Evolutionary conservation across 768 basidiomycete species (phyloP).

Genomic region (Boletus vermiculosoides): DNA sequence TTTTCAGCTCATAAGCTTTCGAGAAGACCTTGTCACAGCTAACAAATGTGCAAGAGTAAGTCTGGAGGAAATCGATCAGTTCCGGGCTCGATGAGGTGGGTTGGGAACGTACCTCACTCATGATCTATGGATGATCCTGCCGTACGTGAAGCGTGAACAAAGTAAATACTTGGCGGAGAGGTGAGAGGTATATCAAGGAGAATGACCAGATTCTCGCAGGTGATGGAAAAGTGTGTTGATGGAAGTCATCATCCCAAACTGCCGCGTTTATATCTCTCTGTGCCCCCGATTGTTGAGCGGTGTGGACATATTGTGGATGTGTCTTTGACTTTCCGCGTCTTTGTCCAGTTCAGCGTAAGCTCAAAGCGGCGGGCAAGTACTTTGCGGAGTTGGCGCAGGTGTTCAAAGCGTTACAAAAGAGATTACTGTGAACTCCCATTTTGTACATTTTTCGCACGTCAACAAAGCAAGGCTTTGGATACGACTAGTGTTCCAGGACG

Average conservation of each 20-base stretch:
- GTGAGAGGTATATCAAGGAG: neutral
- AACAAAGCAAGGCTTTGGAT: slow-evolving; percentile 1
- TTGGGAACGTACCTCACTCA: slow-evolving; percentile 7
- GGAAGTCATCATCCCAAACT: neutral
- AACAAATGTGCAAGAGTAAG: neutral
- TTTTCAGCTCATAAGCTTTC: slow-evolving; percentile 9
- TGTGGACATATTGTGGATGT: slow-evolving; percentile 5
- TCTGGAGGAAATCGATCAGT: neutral
- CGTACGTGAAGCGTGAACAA: neutral
- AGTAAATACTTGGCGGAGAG: neutral
- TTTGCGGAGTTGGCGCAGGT: neutral
- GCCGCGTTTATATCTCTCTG: slow-evolving; percentile 15
- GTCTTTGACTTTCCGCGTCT: neutral
- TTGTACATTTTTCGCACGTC: neutral
- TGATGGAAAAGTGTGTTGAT: neutral
- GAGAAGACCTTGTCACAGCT: slow-evolving; percentile 5
- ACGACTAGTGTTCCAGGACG: neutral
- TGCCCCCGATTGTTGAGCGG: neutral
- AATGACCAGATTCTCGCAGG: slow-evolving; percentile 14
- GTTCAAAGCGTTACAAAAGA: neutral
- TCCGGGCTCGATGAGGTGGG: neutral
- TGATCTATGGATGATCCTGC: neutral
- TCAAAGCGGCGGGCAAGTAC: slow-evolving; percentile 8
- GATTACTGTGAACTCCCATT: neutral
- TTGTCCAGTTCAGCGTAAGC: neutral